phyloP scores from a whole-genome alignment of 805 yeast genomes.

The Lipomyces oligophaga region DNA sequence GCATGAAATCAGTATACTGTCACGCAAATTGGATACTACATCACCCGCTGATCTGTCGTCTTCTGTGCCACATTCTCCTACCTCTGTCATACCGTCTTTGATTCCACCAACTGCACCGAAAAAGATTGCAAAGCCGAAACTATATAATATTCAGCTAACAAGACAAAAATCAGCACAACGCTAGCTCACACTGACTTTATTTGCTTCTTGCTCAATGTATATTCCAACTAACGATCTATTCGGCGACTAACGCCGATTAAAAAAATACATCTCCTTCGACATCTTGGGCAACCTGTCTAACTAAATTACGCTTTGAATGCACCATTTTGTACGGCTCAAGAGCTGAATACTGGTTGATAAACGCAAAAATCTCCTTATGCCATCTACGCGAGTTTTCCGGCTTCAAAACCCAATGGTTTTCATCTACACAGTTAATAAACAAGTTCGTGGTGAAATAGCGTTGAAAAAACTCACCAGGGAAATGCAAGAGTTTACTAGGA shows the following conservation, averaged over 20 bases:
- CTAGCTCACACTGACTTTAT: background rate
- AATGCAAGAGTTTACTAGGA: conserved; percentile 30
- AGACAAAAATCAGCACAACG: background rate
- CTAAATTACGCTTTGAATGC: no score
- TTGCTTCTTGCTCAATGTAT: background rate
- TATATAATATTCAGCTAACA: background rate
- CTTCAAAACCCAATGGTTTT: conserved; percentile 33
- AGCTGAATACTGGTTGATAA: conserved; percentile 17
- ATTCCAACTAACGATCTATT: no score
- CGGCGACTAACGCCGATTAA: no score
- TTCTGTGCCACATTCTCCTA: no score
- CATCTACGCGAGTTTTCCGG: conserved; percentile 33
- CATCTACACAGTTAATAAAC: conserved; percentile 17
- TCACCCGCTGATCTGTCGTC: no score
- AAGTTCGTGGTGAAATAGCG: background rate
- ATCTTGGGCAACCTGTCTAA: conserved; percentile 9
- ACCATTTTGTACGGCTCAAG: no score
- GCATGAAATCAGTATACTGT: no score
- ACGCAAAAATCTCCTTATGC: conserved; percentile 32
- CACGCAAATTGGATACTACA: no score
- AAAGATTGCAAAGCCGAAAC: no score
- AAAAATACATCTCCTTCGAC: conserved; percentile 11
- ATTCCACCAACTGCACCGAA: no score
- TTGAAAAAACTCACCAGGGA: conserved; percentile 21
- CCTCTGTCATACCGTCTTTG: no score